phyloP scores from a whole-genome alignment of 345 rosid genomes.

The thale cress (Arabidopsis thaliana) region TAIR10.1 NC_003070.9:21655501-21656000 shows the following conservation, averaged over 20 bases:
- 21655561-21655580: not conserved
- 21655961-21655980: constrained; percentile 10
- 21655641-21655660: not conserved
- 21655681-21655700: not conserved
- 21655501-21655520: no score
- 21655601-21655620: constrained; percentile 5
- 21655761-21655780: constrained; percentile 35
- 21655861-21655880: constrained; percentile 32
- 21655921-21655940: constrained; percentile 30
- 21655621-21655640: constrained; percentile 7
- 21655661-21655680: not conserved
- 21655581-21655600: not conserved
- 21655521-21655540: not conserved
- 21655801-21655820: constrained; percentile 44
- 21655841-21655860: constrained; percentile 38
- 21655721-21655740: constrained; percentile 46
- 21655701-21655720: constrained; percentile 39
- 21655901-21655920: constrained; percentile 32
- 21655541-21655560: not conserved
- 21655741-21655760: constrained; percentile 35
- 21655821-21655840: constrained; percentile 21
- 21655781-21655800: constrained; percentile 44
- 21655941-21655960: constrained; percentile 31
- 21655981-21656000: constrained; percentile 44
- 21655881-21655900: constrained; percentile 32